Percentiles rank a stretch among this genome's conserved stretches.
Evolutionary conservation across 129 eudicot species (phyloP).

Genomic region (Glebionis coronaria): DNA sequence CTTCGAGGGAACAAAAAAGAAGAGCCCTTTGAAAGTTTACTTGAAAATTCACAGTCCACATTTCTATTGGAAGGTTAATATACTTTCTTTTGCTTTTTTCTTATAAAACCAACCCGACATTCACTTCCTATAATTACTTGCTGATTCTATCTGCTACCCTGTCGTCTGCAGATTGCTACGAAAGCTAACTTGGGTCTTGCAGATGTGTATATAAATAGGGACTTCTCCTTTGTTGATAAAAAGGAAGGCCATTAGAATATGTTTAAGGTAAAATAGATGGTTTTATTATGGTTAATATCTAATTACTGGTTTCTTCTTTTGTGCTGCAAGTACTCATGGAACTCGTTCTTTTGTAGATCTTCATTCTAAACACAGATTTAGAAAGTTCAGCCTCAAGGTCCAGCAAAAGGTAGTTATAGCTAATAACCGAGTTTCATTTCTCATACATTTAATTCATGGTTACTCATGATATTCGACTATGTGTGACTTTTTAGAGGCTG

Average conservation of each 20-base stretch:
- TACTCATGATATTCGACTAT: background rate
- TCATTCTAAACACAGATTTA: conserved; percentile 61
- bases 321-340: too few species aligned
- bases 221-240: conserved; percentile 73
- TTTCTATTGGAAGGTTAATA: conserved; percentile 75
- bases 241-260: conserved; percentile 62
- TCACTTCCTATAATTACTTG: too few species aligned
- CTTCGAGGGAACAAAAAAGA: conserved; percentile 57
- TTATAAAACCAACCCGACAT: too few species aligned
- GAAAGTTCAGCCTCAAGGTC: conserved; percentile 33
- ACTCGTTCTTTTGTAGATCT: conserved; percentile 21
- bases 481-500: conserved; percentile 45
- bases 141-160: too few species aligned
- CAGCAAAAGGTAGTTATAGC: conserved; percentile 55
- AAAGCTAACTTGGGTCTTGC: conserved; percentile 90
- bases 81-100: background rate
- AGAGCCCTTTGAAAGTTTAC: conserved; percentile 42
- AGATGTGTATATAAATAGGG: conserved; percentile 78
- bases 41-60: conserved; percentile 71
- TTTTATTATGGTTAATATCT: conserved; percentile 15
- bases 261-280: conserved; percentile 40
- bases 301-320: too few species aligned
- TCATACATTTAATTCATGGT: background rate
- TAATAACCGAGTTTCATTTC: background rate
- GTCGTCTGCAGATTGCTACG: conserved; percentile 48